Evolutionary conservation across 2,329 filamentous ascomycete genomes (phyloP), one percentile per base, ranked within the genome.

Genomic region (Coleophoma eucalyptorum): DNA sequence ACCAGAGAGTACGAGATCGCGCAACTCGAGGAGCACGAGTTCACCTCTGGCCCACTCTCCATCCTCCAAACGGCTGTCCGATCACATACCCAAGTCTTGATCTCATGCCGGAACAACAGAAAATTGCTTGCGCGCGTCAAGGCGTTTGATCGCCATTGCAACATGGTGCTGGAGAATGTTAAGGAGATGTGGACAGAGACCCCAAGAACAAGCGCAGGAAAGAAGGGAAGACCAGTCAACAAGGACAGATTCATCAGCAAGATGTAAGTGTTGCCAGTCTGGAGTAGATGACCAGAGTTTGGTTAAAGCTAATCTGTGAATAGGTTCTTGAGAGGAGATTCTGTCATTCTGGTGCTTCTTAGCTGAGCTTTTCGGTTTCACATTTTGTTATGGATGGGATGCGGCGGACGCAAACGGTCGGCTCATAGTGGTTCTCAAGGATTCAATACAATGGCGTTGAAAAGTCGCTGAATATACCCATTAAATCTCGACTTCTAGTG

Each of bases 101-200:
- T 99, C 67, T 96, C 90, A 49, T 93, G 93, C 75, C 91, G 94
- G 60, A 97, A 96, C 82, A 97, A 97, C 78, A 89, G 93, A 73
- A 99, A 99, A 79, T 81, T 99, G 44, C 86, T 99, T 50, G 94
- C 93, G 47, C 88, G 94, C 58, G 93, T 99, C 66, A 99, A 99
- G 79, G 94, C 94, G 6, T 99, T 99, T 69, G 94, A 99, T 73
- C 82, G 94, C 54, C 94, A 99, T 74, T 97, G 92, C 82, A 99
- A 99, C 75, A 97, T 99, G 94, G 89, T 96, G 3, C 78, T 97
- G 44, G 91, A 96, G 77, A 96, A 96, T 62, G 91, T 95, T 41
- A 95, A 95, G 79, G 94, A 99, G 76, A 97, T 99, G 93, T 99
- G 94, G 94, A 97, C 92, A 10, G 94, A 99, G 75, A 94, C 89